Conservation (phyloP, 345 rosid species). For the Nephelium lappaceum region DNA sequence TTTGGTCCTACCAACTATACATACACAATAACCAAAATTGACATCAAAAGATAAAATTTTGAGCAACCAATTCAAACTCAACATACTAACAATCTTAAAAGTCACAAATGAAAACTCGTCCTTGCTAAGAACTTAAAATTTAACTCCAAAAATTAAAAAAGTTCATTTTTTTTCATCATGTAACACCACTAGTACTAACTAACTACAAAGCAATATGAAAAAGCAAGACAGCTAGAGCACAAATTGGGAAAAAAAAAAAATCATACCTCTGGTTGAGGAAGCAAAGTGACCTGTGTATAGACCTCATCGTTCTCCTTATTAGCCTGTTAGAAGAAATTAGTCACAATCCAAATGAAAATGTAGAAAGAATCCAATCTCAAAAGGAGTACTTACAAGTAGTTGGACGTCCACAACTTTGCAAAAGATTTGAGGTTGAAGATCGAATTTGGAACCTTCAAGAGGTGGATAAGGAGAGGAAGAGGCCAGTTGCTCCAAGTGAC, state of each 20-base stretch:
- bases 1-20: conserved; percentile 52
- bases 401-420: conserved; percentile 72
- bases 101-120: background rate
- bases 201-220: no score
- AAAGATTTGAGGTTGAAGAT: conserved; percentile 68
- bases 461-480: conserved; percentile 48
- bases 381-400: conserved; percentile 57
- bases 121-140: background rate
- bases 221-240: no score
- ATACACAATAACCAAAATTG: conserved; percentile 21
- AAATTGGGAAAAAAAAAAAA: background rate
- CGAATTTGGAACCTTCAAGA: conserved; percentile 53
- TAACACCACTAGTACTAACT: background rate
- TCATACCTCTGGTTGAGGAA: conserved; percentile 75
- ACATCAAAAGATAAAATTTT: conserved; percentile 12
- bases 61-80: conserved; percentile 13
- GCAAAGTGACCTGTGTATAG: conserved; percentile 72
- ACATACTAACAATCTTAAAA: background rate
- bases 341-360: conserved; percentile 9
- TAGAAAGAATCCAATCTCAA: background rate
- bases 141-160: background rate
- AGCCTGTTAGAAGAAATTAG: conserved; percentile 49
- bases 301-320: conserved; percentile 91
- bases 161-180: background rate
- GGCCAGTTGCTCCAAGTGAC: conserved; percentile 75